These are phyloP conservation scores for Rutstroemia sp. DNA, from an alignment of 2,329 filamentous ascomycete species.

Conservation along the genomic window DNA sequence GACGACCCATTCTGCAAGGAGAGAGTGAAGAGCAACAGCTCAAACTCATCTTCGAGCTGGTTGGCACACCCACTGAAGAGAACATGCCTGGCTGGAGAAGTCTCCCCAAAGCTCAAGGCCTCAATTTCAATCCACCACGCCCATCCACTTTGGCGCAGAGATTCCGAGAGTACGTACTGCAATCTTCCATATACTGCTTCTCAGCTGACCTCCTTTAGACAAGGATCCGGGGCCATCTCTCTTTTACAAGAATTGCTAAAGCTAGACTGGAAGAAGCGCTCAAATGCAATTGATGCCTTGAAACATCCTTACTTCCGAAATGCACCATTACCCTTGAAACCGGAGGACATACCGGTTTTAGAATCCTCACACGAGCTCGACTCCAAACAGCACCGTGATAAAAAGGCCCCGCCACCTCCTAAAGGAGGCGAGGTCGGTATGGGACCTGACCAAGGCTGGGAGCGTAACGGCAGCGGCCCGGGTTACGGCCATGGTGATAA, in stretches of 20 bases:
- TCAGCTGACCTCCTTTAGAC: slow-evolving; percentile 35
- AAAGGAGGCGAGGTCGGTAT: slow-evolving; percentile 86
- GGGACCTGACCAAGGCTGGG: slow-evolving; percentile 38
- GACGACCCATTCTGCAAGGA: slow-evolving; percentile 86
- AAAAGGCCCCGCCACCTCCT: slow-evolving; percentile 77
- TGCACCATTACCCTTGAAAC: slow-evolving; percentile 68
- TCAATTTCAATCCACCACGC: slow-evolving; percentile 51
- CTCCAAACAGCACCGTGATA: slow-evolving; percentile 80
- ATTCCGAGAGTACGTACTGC: slow-evolving; percentile 60
- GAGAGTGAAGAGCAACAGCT: slow-evolving; percentile 85
- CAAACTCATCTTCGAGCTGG: slow-evolving; percentile 87
- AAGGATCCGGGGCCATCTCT: slow-evolving; percentile 65
- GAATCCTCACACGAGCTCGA: slow-evolving; percentile 97
- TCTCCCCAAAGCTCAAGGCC: slow-evolving; percentile 72
- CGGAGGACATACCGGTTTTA: slow-evolving; percentile 82
- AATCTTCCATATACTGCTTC: not conserved
- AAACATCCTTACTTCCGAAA: slow-evolving; percentile 87
- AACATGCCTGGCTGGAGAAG: slow-evolving; percentile 87
- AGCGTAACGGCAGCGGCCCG: slow-evolving; percentile 23
- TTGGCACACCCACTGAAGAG: slow-evolving; percentile 81
- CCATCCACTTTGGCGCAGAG: slow-evolving; percentile 60
- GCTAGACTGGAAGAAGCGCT: slow-evolving; percentile 79
- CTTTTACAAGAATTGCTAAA: slow-evolving; percentile 75
- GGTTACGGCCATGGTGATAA: slow-evolving; percentile 20
- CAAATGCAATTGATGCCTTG: slow-evolving; percentile 90